Evolutionary conservation across 768 basidiomycete genomes (phyloP), one percentile per base, ranked within the genome.

Genomic region (Boletus subcaerulescens): DNA sequence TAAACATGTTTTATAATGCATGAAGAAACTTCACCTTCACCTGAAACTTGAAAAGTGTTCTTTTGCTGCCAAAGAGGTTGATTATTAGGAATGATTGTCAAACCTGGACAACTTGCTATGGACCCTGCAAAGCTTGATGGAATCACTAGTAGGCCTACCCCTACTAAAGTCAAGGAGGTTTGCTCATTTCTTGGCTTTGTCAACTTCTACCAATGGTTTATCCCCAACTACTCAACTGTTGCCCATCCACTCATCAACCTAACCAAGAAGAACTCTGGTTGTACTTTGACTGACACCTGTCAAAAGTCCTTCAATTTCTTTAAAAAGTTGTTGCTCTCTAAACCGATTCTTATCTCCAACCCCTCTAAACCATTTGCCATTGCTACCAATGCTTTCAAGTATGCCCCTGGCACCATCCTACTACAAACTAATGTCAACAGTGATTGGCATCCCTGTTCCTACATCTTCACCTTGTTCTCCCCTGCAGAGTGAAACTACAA

Each of bases 401-500:
- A 7, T 3, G 17, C 38, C 38, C 18, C n/a, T 7, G 38, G n/a
- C 1, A 6, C 17, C 3, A 39, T 39, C 8, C n/a, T 39, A 1
- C 17, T 39, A 5, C n/a, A 39, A 6, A 39, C 15, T 5, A 17
- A 39, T 17, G 6, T 10, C n/a, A 39, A 39, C 5, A 4, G 38
- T 5, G n/a, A n/a, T 17, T 39, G 38, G 38, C 38, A 39, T 4
- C 38, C 38, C 4, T 39, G n/a, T 6, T 39, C 38, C 38, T 39
- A 39, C n/a, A 3, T 39, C 13, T 35, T 3, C 14, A 6, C 44
- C 2, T n/a, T 29, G 0, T 54, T 58, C 26, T 45, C 38, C 2
- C 24, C 63, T 0, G 63, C 74, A 0, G 74, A 84, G 57, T 35
- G 63, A 4, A 83, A 81, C 60, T 83, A 83, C 56, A 66, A 78